Percentiles rank a stretch among this genome's conserved stretches.
Conservation (phyloP, 1,139 yeast species). For the Zygotorulaspora mrakii region DNA sequence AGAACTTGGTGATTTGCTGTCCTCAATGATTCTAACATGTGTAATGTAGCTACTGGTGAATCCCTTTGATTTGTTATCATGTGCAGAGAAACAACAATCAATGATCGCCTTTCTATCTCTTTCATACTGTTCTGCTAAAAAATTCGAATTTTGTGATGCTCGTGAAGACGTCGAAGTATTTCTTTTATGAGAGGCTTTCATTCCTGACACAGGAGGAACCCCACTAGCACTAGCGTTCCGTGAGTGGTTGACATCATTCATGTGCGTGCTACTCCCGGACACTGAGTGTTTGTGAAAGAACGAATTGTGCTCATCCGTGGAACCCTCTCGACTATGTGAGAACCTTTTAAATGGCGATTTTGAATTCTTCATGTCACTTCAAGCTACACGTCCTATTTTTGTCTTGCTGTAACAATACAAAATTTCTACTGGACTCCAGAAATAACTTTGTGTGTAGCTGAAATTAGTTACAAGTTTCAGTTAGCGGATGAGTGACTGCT, state of each 20-base stretch:
- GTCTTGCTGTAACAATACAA: too few relatives aligned
- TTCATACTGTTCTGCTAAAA: conserved; percentile 51
- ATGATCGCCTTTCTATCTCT: conserved; percentile 45
- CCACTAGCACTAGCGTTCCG: conserved; percentile 15
- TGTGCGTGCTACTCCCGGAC: conserved; percentile 16
- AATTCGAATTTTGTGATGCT: conserved; percentile 34
- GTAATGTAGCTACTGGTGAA: conserved; percentile 52
- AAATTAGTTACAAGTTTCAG: too few relatives aligned
- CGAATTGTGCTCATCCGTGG: conserved; percentile 28
- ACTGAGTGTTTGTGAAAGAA: conserved; percentile 21
- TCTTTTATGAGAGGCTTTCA: conserved; percentile 23
- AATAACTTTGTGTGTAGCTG: too few relatives aligned
- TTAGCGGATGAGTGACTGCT: too few relatives aligned
- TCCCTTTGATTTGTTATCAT: conserved; percentile 38
- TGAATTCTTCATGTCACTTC: conserved; percentile 21
- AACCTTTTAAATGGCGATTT: conserved; percentile 37
- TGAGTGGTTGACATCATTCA: conserved; percentile 11
- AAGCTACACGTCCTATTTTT: too few relatives aligned
- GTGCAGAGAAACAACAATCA: conserved; percentile 44
- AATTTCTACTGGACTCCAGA: too few relatives aligned
- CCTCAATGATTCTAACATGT: conserved; percentile 56
- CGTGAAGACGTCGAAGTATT: conserved; percentile 31
- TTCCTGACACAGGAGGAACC: conserved; percentile 24
- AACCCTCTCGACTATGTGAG: conserved; percentile 35
- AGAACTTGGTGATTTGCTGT: conserved; percentile 45